phyloP scores from a whole-genome alignment of 1,284 basidiomycete genomes.

The Puccinia polysora region DNA sequence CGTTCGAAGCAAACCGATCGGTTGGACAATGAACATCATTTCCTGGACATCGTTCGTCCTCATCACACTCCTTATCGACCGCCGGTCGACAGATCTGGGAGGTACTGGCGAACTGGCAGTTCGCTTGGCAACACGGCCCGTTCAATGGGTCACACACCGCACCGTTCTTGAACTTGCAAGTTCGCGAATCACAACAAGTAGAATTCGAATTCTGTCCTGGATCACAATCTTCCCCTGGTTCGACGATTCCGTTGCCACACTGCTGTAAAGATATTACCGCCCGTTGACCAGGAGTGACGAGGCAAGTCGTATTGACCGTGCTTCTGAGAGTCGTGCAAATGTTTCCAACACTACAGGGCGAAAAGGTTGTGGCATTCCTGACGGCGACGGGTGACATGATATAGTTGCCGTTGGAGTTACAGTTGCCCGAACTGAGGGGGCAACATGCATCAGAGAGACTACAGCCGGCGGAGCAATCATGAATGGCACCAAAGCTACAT shows the following conservation, averaged over 20 bases:
- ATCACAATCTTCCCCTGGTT: constrained; percentile 76
- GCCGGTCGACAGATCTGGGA: constrained; percentile 66
- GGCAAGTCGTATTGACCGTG: constrained; percentile 53
- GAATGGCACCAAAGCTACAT: constrained; percentile 60
- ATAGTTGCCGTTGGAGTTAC: constrained; percentile 59
- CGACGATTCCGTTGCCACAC: constrained; percentile 75
- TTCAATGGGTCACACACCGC: constrained; percentile 76
- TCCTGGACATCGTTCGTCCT: constrained; percentile 73
- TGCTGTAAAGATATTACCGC: constrained; percentile 61
- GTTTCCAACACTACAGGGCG: constrained; percentile 76
- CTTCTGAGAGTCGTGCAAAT: constrained; percentile 60
- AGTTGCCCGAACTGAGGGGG: constrained; percentile 62
- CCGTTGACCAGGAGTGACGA: constrained; percentile 44
- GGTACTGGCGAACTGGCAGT: constrained; percentile 66
- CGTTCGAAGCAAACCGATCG: constrained; percentile 66
- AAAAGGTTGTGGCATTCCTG: constrained; percentile 65
- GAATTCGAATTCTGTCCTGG: constrained; percentile 65
- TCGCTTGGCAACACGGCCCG: constrained; percentile 68
- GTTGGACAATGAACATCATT: constrained; percentile 67
- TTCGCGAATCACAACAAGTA: constrained; percentile 68
- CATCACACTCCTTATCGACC: constrained; percentile 68
- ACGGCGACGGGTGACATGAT: constrained; percentile 61
- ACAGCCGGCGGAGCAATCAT: constrained; percentile 62
- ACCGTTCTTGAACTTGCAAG: constrained; percentile 69
- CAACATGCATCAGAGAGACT: constrained; percentile 63